These are phyloP conservation scores for Debaryomyces coudertii DNA, from an alignment of 1,139 yeast genomes.

Conservation along the genomic window DNA sequence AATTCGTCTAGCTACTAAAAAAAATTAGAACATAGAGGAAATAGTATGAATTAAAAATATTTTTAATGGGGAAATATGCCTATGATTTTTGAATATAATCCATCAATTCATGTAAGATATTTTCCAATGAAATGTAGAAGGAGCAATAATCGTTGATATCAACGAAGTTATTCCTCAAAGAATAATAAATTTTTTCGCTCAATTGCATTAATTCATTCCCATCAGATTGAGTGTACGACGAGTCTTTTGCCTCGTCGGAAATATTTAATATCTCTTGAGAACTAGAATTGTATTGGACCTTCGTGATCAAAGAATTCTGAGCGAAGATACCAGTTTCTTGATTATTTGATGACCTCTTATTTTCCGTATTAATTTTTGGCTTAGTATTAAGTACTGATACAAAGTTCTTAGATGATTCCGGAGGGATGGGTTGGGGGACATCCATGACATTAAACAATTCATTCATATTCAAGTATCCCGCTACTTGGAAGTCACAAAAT, in stretches of 20 bases:
- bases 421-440: slow-evolving; percentile 42
- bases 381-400: neutral
- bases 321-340: neutral
- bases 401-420: neutral
- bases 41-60: neutral
- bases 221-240: slow-evolving; percentile 10
- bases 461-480: slow-evolving; percentile 43
- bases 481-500: slow-evolving; percentile 45
- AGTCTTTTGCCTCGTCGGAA: neutral
- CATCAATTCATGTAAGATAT: slow-evolving; percentile 44
- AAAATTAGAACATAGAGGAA: neutral
- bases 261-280: neutral
- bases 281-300: slow-evolving; percentile 2
- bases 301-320: slow-evolving; percentile 7
- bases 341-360: neutral
- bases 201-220: slow-evolving; percentile 34
- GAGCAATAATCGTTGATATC: slow-evolving; percentile 52
- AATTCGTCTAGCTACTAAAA: too few species aligned
- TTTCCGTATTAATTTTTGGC: neutral
- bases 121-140: slow-evolving; percentile 46
- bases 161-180: slow-evolving; percentile 47
- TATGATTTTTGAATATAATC: slow-evolving; percentile 31
- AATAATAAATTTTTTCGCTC: slow-evolving; percentile 45
- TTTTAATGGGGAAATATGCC: neutral
- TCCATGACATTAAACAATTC: slow-evolving; percentile 48